These are phyloP conservation scores for Mycena sanguinolenta DNA, from an alignment of 768 basidiomycete genomes.

Conservation along the genomic window DNA sequence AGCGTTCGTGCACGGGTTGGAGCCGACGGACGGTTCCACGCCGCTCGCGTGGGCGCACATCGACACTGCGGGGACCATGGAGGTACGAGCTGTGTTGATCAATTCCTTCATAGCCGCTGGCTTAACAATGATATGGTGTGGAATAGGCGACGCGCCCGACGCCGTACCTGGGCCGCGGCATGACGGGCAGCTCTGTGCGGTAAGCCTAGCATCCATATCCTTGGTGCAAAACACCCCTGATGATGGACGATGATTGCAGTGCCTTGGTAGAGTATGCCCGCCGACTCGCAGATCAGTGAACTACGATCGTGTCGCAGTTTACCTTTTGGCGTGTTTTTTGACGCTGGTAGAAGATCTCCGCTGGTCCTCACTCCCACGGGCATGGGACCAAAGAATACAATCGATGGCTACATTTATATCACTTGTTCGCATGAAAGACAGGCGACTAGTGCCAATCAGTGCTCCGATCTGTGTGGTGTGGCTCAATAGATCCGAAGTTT, in stretches of 20 bases:
- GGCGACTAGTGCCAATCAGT: too few relatives aligned
- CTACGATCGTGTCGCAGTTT: background rate
- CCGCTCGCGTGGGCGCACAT: slow-evolving; percentile 88
- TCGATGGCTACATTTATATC: background rate
- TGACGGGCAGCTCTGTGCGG: slow-evolving; percentile 46
- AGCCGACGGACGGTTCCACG: slow-evolving; percentile 68
- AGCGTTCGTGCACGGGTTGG: slow-evolving; percentile 82
- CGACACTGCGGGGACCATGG: slow-evolving; percentile 87
- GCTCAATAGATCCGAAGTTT: background rate
- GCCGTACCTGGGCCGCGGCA: slow-evolving; percentile 44
- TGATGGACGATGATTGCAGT: background rate
- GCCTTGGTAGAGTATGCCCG: slow-evolving; percentile 30
- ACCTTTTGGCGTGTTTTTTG: too few relatives aligned
- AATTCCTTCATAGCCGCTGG: background rate
- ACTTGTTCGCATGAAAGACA: background rate
- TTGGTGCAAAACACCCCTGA: background rate
- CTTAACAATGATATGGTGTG: background rate
- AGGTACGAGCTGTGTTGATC: slow-evolving; percentile 52
- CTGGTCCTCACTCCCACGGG: background rate
- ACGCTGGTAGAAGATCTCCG: background rate
- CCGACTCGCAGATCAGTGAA: slow-evolving; percentile 15
- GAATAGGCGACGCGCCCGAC: slow-evolving; percentile 30
- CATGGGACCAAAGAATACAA: background rate
- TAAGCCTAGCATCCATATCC: background rate
- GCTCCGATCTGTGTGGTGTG: background rate